These are phyloP conservation scores for Botrytis hyacinthi DNA, from an alignment of 2,329 filamentous ascomycete genomes.

Conservation along the genomic window DNA sequence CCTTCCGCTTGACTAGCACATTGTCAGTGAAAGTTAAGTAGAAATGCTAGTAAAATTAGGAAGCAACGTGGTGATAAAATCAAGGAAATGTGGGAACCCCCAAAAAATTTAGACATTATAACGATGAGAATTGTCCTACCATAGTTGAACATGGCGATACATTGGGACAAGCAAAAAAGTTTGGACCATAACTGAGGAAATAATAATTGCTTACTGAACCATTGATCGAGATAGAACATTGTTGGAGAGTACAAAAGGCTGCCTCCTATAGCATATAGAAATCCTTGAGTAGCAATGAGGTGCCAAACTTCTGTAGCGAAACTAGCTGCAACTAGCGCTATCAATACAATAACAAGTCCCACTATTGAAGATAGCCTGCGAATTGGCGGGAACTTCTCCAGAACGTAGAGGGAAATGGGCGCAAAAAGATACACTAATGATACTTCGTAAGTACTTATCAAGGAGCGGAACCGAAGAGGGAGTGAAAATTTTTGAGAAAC, in stretches of 20 bases:
- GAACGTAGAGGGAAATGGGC: slow-evolving; percentile 29
- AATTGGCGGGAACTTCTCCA: slow-evolving; percentile 37
- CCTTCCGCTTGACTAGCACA: slow-evolving; percentile 42
- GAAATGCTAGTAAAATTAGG: neutral
- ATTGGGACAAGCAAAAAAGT: neutral
- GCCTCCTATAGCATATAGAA: slow-evolving; percentile 46
- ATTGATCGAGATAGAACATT: slow-evolving; percentile 47
- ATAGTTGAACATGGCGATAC: neutral
- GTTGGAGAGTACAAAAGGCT: slow-evolving; percentile 43
- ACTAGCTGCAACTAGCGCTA: slow-evolving; percentile 43
- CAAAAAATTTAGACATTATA: neutral
- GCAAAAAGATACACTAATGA: slow-evolving; percentile 30
- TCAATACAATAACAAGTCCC: slow-evolving; percentile 42
- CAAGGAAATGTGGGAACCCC: neutral
- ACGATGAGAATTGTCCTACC: neutral
- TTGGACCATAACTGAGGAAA: neutral
- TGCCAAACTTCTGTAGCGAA: slow-evolving; percentile 45
- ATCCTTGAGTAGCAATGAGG: slow-evolving; percentile 48
- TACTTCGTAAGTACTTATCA: neutral
- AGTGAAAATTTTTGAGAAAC: no score
- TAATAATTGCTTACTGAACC: slow-evolving; percentile 40
- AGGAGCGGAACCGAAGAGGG: neutral
- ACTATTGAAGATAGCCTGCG: slow-evolving; percentile 33
- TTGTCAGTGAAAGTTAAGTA: neutral
- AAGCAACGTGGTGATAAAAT: neutral